Base-by-base conservation (phyloP, 2,329 filamentous ascomycete species). In the Byssochlamys sp. region DNA sequence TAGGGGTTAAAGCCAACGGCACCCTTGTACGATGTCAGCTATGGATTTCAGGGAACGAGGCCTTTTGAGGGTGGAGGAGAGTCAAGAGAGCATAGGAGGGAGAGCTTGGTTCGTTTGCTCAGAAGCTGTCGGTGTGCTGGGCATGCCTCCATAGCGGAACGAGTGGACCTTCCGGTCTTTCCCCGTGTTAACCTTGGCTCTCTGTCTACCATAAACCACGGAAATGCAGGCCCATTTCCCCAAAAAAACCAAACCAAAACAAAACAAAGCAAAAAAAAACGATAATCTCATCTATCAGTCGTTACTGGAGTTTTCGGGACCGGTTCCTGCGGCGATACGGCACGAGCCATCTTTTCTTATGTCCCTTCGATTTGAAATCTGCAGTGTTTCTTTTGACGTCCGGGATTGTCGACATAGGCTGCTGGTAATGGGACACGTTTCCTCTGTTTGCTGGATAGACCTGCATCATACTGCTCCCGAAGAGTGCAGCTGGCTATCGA, bases 31-130 rank as follows among this genome's bases (percentile, higher is more conserved):
- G 53, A 55, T 48, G 33, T 48, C 9, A 27, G 54, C 14, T 50
- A 51, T 50, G 54, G 54, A 28, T 55, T 55, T 31, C 54, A 35
- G 26, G 31, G 54, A n/a, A 55, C 31, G 54, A 50, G 54, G 54
- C 6, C 27, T 45, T 26, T 35, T 12, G 54, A 55, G 27, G 11
- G 54, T 45, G 35, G 35, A 55, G 27, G 54, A 19, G 6, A 24
- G 39, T 45, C n/a, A 27, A n/a, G 24, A 39, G 49, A 33, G 11
- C 39, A 55, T 24, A 25, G 54, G 54, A 51, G 29, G 29, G 29
- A 45, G 33, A 27, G 33, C 35, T 24, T 55, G 53, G 53, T 27
- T 11, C 3, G 31, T 55, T 24, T 28, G 54, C 39, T 51, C 54
- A 27, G 54, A 51, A 33, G 14, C 54, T 28, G 39, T 12, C 9